These are phyloP conservation scores for Aaosphaeria arxii DNA, from an alignment of 2,329 filamentous ascomycete genomes.

Conservation along the genomic window DNA sequence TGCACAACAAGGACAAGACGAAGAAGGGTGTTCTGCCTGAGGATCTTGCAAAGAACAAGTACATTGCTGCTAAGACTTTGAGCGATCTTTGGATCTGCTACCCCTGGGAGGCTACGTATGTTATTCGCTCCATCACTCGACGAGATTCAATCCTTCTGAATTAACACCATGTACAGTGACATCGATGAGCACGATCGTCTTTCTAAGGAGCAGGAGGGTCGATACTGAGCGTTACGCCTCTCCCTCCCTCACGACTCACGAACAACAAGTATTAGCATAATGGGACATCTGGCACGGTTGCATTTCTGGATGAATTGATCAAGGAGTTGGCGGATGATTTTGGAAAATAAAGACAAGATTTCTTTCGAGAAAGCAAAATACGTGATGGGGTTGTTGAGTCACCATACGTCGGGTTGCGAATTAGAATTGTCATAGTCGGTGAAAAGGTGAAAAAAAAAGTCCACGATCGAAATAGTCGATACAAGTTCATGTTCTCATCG, in stretches of 20 bases:
- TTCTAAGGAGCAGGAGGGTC: conserved; percentile 48
- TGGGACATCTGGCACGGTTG: too few relatives aligned
- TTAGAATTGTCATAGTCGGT: too few relatives aligned
- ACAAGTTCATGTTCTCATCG: too few relatives aligned
- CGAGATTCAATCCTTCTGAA: not conserved
- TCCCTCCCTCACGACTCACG: not conserved
- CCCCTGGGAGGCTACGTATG: conserved; percentile 86
- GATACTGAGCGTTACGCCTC: not conserved
- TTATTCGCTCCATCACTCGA: conserved; percentile 9
- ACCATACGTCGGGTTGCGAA: too few relatives aligned
- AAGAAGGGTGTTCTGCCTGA: conserved; percentile 87
- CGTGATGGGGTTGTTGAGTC: too few relatives aligned
- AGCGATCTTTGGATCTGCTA: conserved; percentile 99
- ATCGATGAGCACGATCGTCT: conserved; percentile 87
- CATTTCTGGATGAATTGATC: too few relatives aligned
- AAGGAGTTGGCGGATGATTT: too few relatives aligned
- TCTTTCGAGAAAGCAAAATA: too few relatives aligned
- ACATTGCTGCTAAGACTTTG: conserved; percentile 82
- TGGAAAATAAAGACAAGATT: too few relatives aligned
- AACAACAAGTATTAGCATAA: too few relatives aligned
- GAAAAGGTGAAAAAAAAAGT: too few relatives aligned
- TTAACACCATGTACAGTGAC: conserved; percentile 50
- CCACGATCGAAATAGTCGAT: too few relatives aligned
- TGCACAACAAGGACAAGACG: conserved; percentile 97
- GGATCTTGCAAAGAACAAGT: conserved; percentile 73